Percentiles rank a stretch among this genome's conserved stretches.
These are phyloP conservation scores for Sporothrix globosa DNA, from an alignment of 2,329 filamentous ascomycete genomes.

Conservation along the genomic window DNA sequence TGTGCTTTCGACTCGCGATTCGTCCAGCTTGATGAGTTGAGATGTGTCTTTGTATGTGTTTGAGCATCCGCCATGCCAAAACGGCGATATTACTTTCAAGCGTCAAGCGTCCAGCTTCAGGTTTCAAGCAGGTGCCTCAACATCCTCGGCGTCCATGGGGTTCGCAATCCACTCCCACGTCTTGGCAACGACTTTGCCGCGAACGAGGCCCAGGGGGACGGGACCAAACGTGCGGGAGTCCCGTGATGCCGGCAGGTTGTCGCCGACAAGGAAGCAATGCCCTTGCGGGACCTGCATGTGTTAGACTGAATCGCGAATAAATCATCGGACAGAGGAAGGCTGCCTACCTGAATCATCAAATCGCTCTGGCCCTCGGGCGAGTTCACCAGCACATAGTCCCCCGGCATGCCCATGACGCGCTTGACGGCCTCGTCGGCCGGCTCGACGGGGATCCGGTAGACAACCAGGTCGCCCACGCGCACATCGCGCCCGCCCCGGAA, in stretches of 20 bases:
- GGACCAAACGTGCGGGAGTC: constrained; percentile 89
- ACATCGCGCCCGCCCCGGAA: constrained; percentile 68
- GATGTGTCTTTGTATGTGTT: background rate
- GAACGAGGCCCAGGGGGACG: constrained; percentile 79
- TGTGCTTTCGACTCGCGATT: background rate
- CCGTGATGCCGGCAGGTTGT: constrained; percentile 80
- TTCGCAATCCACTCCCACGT: constrained; percentile 55
- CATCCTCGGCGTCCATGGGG: constrained; percentile 37
- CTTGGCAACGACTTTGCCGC: constrained; percentile 75
- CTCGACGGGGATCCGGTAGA: constrained; percentile 74
- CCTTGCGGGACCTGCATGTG: constrained; percentile 74
- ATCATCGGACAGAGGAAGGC: constrained; percentile 6
- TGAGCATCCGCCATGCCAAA: background rate
- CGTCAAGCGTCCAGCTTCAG: no score
- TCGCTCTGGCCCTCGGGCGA: constrained; percentile 57
- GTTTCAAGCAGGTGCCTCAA: constrained; percentile 23
- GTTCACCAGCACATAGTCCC: constrained; percentile 72
- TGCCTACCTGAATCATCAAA: constrained; percentile 67
- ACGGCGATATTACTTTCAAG: no score
- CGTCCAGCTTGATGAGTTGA: constrained; percentile 4
- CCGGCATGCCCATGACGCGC: constrained; percentile 74
- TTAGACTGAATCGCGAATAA: background rate
- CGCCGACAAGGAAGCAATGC: constrained; percentile 88
- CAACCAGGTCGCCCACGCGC: constrained; percentile 80
- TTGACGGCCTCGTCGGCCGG: constrained; percentile 69